Evolutionary conservation across 2,329 filamentous ascomycete genomes (phyloP).

Genomic region (Sporothrix brunneoviolacea): DNA sequence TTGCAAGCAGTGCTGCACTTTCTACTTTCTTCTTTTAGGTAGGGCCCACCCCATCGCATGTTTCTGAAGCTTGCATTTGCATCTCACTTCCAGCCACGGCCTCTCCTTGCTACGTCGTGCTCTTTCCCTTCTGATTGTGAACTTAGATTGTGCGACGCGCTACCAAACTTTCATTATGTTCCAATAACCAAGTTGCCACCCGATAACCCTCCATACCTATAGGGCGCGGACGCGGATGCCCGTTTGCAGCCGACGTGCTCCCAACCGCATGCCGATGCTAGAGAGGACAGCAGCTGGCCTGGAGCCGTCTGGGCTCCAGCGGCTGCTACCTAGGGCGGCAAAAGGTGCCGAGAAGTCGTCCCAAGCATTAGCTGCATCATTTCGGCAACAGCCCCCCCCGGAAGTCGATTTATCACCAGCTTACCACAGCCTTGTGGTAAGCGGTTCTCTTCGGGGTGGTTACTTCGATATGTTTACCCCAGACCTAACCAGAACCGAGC

Average conservation of each 20-base stretch:
- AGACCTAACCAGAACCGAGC: slow-evolving; percentile 22
- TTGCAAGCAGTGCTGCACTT: too few relatives aligned
- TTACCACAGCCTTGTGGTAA: slow-evolving; percentile 34
- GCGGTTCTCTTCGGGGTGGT: slow-evolving; percentile 21
- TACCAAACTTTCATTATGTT: background rate
- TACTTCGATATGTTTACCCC: slow-evolving; percentile 21
- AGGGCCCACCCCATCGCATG: too few relatives aligned
- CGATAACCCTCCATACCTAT: background rate
- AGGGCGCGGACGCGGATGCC: background rate
- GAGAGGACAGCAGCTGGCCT: slow-evolving; percentile 51
- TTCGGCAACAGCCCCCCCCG: slow-evolving; percentile 49
- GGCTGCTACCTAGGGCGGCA: slow-evolving; percentile 38
- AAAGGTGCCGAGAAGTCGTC: slow-evolving; percentile 30
- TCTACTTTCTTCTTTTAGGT: too few relatives aligned
- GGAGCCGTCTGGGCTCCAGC: slow-evolving; percentile 50
- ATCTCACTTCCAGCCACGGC: too few relatives aligned
- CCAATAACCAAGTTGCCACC: background rate
- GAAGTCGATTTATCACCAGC: slow-evolving; percentile 40
- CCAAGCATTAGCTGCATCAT: slow-evolving; percentile 41
- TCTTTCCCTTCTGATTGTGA: too few relatives aligned
- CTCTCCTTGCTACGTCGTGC: too few relatives aligned
- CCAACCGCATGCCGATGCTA: slow-evolving; percentile 41
- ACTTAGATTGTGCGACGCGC: too few relatives aligned
- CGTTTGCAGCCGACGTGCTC: background rate
- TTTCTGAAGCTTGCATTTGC: too few relatives aligned